Conservation (phyloP, 306 rosid species). For the Benincasa hispida region DNA sequence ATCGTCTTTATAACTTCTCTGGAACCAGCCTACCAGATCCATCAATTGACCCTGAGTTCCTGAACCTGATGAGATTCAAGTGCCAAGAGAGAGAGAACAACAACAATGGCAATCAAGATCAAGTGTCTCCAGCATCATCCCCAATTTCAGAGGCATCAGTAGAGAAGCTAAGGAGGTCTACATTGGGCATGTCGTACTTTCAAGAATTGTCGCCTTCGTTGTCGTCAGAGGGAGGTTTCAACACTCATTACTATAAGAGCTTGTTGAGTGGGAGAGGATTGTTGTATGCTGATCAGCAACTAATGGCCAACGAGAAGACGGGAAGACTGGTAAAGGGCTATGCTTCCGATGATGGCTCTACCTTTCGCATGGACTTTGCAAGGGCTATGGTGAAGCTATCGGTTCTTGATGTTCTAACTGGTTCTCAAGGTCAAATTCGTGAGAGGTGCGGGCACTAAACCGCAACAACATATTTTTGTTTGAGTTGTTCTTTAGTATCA, state of each 20-base stretch:
- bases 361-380: conserved; percentile 67
- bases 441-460: conserved; percentile 5
- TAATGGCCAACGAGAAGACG: conserved; percentile 53
- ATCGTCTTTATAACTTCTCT: conserved; percentile 51
- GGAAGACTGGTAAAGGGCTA: conserved; percentile 51
- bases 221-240: conserved; percentile 43
- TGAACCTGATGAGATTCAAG: conserved; percentile 31
- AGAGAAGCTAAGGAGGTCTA: conserved; percentile 15
- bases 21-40: conserved; percentile 66
- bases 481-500: background rate
- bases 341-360: conserved; percentile 67
- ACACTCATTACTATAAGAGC: conserved; percentile 51
- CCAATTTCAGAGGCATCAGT: conserved; percentile 7
- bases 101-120: background rate
- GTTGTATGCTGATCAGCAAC: conserved; percentile 72
- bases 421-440: conserved; percentile 26
- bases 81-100: conserved; percentile 20
- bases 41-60: conserved; percentile 43
- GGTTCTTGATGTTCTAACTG: conserved; percentile 23
- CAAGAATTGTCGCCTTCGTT: conserved; percentile 35
- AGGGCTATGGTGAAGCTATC: conserved; percentile 66
- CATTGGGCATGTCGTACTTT: conserved; percentile 24
- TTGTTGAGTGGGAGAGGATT: conserved; percentile 68
- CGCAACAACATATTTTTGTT: background rate
- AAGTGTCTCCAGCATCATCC: conserved; percentile 7